phyloP scores from a whole-genome alignment of 257 asterid species.

The Solanum piurae region DNA sequence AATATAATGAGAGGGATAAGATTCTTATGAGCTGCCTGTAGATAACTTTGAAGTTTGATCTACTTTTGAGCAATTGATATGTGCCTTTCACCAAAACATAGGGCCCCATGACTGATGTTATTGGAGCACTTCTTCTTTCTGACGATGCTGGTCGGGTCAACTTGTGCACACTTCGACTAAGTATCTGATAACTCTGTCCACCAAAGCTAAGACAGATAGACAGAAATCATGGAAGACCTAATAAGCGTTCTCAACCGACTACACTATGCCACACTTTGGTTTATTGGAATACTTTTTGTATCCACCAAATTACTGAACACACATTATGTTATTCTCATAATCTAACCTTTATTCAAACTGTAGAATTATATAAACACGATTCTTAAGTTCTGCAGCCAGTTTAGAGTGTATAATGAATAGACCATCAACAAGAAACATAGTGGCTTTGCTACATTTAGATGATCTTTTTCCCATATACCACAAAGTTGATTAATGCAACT shows the following conservation, averaged over 20 bases:
- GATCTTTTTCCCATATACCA: neutral
- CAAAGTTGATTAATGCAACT: neutral
- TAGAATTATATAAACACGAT: neutral
- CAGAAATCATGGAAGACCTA: neutral
- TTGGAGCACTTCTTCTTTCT: neutral
- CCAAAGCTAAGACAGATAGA: neutral
- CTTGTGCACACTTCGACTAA: neutral
- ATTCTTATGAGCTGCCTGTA: conserved; percentile 1
- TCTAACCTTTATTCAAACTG: neutral
- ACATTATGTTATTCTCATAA: neutral
- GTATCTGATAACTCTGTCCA: neutral
- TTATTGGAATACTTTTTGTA: neutral
- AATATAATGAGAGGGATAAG: neutral
- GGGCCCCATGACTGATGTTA: neutral
- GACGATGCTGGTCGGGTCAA: neutral
- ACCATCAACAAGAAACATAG: neutral
- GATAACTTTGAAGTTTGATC: neutral
- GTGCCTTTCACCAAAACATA: neutral
- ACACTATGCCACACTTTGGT: neutral
- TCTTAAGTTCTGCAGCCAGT: neutral
- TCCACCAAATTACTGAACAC: neutral
- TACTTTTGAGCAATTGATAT: neutral
- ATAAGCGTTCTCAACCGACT: neutral
- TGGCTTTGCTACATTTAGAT: neutral
- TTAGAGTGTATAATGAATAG: neutral